Base-by-base conservation (phyloP, 1,284 basidiomycete genomes). In the Sphagnurus paluster region DNA sequence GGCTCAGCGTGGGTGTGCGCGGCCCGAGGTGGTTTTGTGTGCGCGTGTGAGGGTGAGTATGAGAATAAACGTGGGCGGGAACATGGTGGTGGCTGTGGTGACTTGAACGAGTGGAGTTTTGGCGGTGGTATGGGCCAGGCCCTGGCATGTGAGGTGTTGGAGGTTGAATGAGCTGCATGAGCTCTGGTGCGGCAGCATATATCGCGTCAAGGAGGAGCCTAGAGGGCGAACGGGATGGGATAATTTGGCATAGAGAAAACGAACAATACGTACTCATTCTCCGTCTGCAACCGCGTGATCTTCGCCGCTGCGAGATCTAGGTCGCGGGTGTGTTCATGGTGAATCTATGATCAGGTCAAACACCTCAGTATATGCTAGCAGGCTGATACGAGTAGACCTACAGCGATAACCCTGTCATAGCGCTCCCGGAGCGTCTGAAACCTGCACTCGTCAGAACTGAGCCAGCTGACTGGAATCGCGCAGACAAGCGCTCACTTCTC, bases 351-450 rank as follows among this genome's bases (percentile, higher is more conserved):
- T 19, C 11, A 16, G 16, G 33, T n/a, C 50, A 11, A 16, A 40
- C 16, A 37, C 9, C 13, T n/a, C 28, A 23, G 19, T 23, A 48
- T 26, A 10, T 13, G 16, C 23, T 35, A 8, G 21, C 26, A 16
- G 8, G 4, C 4, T 13, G 30, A 32, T 32, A 20, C 29, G 6
- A 28, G 16, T 21, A 21, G n/a, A 67, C 74, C 43, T 53, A 77
- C 76, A 14, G 68, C 59, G 13, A 54, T 70, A 35, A 77, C 73
- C 38, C 70, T 65, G 35, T 78, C 75, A 43, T 72, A 79, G 53
- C 66, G 71, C 59, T 79, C 76, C 26, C 72, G 65, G 45, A 79
- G 60, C 9, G 60, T 46, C 36, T 75, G 72, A 52, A 76, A 79
- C 54, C 76, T 79, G 25, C 10, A 36, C 14, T 16, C n/a, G 34